phyloP scores from a whole-genome alignment of 306 rosid species.

The Hippophae tibetana region DNA sequence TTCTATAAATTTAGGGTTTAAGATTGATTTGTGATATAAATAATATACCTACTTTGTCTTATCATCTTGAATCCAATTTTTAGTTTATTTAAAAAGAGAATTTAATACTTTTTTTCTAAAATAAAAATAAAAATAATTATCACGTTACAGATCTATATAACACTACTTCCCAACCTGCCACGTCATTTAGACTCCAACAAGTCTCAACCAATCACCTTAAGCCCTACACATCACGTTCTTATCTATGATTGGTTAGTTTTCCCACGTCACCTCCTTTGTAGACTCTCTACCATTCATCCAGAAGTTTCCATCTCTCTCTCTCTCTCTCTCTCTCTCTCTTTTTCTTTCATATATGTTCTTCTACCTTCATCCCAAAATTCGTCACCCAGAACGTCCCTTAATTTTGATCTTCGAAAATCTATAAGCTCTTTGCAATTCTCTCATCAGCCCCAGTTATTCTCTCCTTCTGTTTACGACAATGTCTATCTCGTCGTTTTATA shows the following conservation, averaged over 20 bases:
- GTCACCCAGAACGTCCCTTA: too few relatives aligned
- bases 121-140: too few relatives aligned
- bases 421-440: conserved; percentile 8
- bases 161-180: neutral
- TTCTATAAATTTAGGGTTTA: too few relatives aligned
- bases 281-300: conserved; percentile 7
- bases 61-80: too few relatives aligned
- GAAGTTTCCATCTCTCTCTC: neutral
- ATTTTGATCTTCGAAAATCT: conserved; percentile 7
- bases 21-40: too few relatives aligned
- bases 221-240: too few relatives aligned
- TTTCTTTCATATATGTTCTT: neutral
- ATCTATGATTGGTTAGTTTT: too few relatives aligned
- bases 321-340: neutral
- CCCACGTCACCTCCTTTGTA: too few relatives aligned
- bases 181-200: conserved; percentile 19
- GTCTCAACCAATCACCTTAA: conserved; percentile 33
- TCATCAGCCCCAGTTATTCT: conserved; percentile 9
- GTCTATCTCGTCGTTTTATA: conserved; percentile 9
- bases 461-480: conserved; percentile 7
- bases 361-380: neutral
- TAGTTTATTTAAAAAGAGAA: too few relatives aligned
- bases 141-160: too few relatives aligned
- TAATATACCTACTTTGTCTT: too few relatives aligned
- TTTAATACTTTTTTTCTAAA: too few relatives aligned